Percentiles rank a stretch among this genome's conserved stretches.
phyloP scores from a whole-genome alignment of 306 rosid genomes.

The Fragaria ananassa region DNA sequence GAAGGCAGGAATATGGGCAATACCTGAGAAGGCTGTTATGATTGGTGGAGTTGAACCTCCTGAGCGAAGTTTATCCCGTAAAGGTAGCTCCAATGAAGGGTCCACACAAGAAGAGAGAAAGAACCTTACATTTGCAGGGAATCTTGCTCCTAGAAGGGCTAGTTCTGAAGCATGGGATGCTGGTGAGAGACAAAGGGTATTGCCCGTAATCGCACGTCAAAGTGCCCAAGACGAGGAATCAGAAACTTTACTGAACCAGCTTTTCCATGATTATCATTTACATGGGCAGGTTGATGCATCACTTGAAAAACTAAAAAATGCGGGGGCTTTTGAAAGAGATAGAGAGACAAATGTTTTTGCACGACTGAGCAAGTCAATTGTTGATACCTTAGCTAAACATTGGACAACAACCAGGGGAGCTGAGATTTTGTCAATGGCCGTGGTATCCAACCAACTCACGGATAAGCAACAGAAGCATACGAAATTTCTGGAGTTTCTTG shows the following conservation, averaged over 20 bases:
- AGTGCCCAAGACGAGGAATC: slow-evolving; percentile 87
- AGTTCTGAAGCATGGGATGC: slow-evolving; percentile 79
- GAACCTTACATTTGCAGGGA: slow-evolving; percentile 61
- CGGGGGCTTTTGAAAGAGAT: slow-evolving; percentile 89
- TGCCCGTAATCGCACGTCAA: slow-evolving; percentile 58
- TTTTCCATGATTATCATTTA: slow-evolving; percentile 72
- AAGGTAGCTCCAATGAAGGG: slow-evolving; percentile 93
- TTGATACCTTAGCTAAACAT: slow-evolving; percentile 94
- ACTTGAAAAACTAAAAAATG: slow-evolving; percentile 66
- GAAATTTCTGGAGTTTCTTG: slow-evolving; percentile 90
- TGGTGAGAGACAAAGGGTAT: slow-evolving; percentile 65
- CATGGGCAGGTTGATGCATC: slow-evolving; percentile 75
- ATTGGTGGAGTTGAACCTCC: slow-evolving; percentile 98
- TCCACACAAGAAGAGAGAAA: slow-evolving; percentile 77
- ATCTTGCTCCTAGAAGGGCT: slow-evolving; percentile 65
- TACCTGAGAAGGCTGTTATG: slow-evolving; percentile 92
- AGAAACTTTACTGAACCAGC: slow-evolving; percentile 73
- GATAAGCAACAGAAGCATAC: slow-evolving; percentile 89
- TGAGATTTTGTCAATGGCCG: slow-evolving; percentile 91
- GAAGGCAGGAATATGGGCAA: slow-evolving; percentile 98
- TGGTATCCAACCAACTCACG: slow-evolving; percentile 76
- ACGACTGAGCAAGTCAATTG: slow-evolving; percentile 82
- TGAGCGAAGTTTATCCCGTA: slow-evolving; percentile 92
- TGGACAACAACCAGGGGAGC: slow-evolving; percentile 99
- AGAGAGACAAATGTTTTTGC: slow-evolving; percentile 88